Evolutionary conservation across 306 rosid genomes (phyloP).

Genomic region (Astragalus glycyphyllos): DNA sequence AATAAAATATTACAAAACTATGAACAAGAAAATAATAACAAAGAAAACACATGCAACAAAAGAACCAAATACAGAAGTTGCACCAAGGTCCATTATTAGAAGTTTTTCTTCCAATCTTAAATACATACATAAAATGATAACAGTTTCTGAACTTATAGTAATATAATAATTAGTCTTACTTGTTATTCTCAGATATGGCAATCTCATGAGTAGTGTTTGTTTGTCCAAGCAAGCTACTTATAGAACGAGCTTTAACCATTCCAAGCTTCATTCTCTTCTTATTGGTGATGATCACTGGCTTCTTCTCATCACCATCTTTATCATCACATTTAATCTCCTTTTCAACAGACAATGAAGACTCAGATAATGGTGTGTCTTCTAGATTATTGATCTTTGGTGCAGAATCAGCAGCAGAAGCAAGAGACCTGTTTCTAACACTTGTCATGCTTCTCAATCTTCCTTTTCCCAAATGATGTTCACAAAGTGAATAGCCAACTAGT

Average conservation of each 20-base stretch:
- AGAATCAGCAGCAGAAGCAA: neutral
- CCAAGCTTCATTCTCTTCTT: conserved; percentile 69
- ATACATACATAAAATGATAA: conserved; percentile 48
- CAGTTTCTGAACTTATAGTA: conserved; percentile 1
- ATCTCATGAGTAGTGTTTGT: conserved; percentile 29
- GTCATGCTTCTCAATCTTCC: conserved; percentile 89
- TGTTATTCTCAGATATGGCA: conserved; percentile 34
- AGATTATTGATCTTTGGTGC: conserved; percentile 5
- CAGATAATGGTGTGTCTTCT: neutral
- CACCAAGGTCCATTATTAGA: conserved; percentile 38
- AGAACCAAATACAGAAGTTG: too few relatives aligned
- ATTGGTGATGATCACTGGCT: conserved; percentile 19
- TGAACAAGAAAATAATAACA: conserved; percentile 7
- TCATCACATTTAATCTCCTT: neutral
- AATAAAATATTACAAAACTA: conserved; percentile 3
- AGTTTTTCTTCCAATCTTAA: neutral
- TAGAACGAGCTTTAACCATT: conserved; percentile 83
- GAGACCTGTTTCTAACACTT: conserved; percentile 69
- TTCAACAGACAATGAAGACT: conserved; percentile 21
- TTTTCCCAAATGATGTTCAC: conserved; percentile 96
- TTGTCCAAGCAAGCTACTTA: conserved; percentile 87
- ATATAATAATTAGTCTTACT: conserved; percentile 24
- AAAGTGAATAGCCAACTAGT: conserved; percentile 93
- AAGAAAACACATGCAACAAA: conserved; percentile 22
- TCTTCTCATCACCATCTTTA: conserved; percentile 26